Evolutionary conservation across 768 basidiomycete genomes (phyloP).

Genomic region (Rhodotorula paludigena): DNA sequence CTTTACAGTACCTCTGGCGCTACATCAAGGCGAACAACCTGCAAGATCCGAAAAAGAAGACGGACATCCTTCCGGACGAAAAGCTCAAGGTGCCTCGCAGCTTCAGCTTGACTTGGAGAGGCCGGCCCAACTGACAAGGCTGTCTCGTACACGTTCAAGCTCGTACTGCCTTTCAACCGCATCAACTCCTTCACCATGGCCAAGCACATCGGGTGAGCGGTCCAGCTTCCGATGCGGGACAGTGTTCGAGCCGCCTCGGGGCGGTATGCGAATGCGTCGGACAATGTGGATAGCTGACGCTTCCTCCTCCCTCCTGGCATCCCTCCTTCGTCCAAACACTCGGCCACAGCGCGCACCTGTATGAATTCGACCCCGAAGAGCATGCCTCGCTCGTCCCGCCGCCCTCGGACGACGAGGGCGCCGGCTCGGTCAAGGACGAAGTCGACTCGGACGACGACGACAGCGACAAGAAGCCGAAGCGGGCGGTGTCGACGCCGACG

Average conservation of each 20-base stretch:
- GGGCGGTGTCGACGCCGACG: background rate
- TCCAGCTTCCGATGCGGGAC: background rate
- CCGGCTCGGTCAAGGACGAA: background rate
- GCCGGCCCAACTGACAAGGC: background rate
- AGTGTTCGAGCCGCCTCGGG: no score
- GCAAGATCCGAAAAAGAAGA: conserved; percentile 22
- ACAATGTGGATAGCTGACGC: background rate
- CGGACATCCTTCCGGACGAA: conserved; percentile 23
- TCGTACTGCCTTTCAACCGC: background rate
- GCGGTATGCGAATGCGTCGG: no score
- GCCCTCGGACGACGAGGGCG: background rate
- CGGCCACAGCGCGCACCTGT: conserved; percentile 13
- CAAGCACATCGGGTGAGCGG: conserved; percentile 19
- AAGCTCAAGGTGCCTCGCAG: background rate
- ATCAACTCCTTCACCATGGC: conserved; percentile 32
- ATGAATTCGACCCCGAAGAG: conserved; percentile 18
- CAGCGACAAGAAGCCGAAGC: background rate
- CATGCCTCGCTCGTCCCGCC: conserved; percentile 13
- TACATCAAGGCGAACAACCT: conserved; percentile 27
- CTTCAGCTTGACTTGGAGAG: no score
- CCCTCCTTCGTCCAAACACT: no score
- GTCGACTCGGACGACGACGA: background rate
- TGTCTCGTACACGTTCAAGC: background rate
- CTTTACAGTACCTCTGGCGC: background rate
- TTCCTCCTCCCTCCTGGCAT: background rate